A percentile compares a stretch with the other conserved stretches of the same genome.
Evolutionary conservation across 2,329 filamentous ascomycete species (phyloP).

Genomic region (Penicillium glabrum): DNA sequence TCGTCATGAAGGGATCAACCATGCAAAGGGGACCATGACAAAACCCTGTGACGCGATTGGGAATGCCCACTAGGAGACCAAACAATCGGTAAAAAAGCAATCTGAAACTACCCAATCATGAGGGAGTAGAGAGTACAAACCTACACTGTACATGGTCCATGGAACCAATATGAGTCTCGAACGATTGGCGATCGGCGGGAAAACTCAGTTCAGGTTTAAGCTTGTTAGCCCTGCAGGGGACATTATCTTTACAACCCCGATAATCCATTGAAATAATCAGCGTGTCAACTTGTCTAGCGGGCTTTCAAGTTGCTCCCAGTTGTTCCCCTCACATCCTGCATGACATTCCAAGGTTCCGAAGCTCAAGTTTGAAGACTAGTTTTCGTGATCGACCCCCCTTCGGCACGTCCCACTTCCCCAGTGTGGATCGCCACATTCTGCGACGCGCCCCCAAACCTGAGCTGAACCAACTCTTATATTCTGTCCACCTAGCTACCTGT

Average conservation of each 20-base stretch:
- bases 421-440: constrained; percentile 20
- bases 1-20: constrained; percentile 16
- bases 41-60: constrained; percentile 20
- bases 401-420: constrained; percentile 19
- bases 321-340: constrained; percentile 17
- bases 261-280: not conserved
- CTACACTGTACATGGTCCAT: not conserved
- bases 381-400: constrained; percentile 17
- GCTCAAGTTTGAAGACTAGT: not conserved
- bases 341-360: constrained; percentile 11
- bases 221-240: constrained; percentile 10
- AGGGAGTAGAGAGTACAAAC: not conserved
- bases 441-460: constrained; percentile 1
- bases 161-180: not conserved
- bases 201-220: constrained; percentile 2
- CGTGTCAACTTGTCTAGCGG: not conserved
- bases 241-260: not conserved
- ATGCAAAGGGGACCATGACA: constrained; percentile 11
- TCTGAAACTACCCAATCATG: not conserved
- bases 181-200: not conserved
- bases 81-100: not conserved
- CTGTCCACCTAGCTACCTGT: not conserved
- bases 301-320: not conserved
- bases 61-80: constrained; percentile 11
- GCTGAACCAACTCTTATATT: not conserved